Evolutionary conservation across 2,329 filamentous ascomycete species (phyloP).

Genomic region (Leptodontidium sp.): DNA sequence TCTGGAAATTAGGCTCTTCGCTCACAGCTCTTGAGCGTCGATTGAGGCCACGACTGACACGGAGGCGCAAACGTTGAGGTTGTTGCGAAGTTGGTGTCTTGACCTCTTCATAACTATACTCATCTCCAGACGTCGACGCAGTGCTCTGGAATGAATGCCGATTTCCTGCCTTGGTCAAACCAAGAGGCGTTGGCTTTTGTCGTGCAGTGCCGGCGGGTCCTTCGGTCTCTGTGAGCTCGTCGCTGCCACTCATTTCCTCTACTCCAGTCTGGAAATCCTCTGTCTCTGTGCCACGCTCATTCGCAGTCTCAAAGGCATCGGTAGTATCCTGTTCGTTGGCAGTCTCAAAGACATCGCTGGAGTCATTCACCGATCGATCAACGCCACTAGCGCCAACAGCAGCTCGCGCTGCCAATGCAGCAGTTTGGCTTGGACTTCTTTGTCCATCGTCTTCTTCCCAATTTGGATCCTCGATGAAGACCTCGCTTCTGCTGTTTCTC

Average conservation of each 20-base stretch:
- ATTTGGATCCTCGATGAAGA: slow-evolving; percentile 80
- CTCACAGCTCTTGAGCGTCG: slow-evolving; percentile 68
- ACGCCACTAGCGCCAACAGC: slow-evolving; percentile 42
- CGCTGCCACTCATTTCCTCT: slow-evolving; percentile 81
- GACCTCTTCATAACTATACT: slow-evolving; percentile 69
- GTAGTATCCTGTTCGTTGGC: slow-evolving; percentile 83
- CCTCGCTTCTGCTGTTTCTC: slow-evolving; percentile 78
- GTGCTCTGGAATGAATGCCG: slow-evolving; percentile 83
- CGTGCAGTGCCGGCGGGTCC: slow-evolving; percentile 48
- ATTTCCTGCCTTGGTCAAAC: slow-evolving; percentile 58
- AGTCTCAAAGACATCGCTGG: slow-evolving; percentile 78
- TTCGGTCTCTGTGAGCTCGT: slow-evolving; percentile 85
- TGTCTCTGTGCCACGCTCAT: slow-evolving; percentile 86
- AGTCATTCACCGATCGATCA: slow-evolving; percentile 51
- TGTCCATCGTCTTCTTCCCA: slow-evolving; percentile 82
- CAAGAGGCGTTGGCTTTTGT: slow-evolving; percentile 51
- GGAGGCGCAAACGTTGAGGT: slow-evolving; percentile 75
- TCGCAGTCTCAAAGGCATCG: slow-evolving; percentile 74
- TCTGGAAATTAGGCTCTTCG: slow-evolving; percentile 64
- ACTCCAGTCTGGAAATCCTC: slow-evolving; percentile 95
- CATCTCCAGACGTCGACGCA: slow-evolving; percentile 84
- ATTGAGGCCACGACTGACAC: slow-evolving; percentile 68
- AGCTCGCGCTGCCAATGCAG: slow-evolving; percentile 44
- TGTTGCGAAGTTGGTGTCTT: slow-evolving; percentile 70
- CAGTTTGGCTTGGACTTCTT: slow-evolving; percentile 64